Evolutionary conservation across 129 eudicot species (phyloP).

Genomic region (Flaveria robusta): DNA sequence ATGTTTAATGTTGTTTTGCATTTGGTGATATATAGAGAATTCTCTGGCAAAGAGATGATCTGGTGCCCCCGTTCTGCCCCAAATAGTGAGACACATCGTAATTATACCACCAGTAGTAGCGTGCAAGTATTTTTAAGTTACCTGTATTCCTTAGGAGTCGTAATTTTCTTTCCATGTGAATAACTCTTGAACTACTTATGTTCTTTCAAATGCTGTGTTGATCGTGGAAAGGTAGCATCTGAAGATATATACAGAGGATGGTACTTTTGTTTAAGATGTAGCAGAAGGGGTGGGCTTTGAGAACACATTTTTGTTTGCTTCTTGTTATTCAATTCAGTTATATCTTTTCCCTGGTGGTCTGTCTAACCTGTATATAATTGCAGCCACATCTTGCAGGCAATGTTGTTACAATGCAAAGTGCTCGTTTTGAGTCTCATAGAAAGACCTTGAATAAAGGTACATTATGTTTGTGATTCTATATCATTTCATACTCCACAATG

Average conservation of each 20-base stretch:
- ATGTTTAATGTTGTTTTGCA: background rate
- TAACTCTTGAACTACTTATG: background rate
- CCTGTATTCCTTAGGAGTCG: background rate
- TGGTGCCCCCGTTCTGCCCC: constrained; percentile 37
- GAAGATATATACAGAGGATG: constrained; percentile 43
- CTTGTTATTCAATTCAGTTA: no score
- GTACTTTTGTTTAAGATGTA: constrained; percentile 44
- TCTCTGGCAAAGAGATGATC: constrained; percentile 18
- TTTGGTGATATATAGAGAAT: background rate
- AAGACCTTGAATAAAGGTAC: constrained; percentile 42
- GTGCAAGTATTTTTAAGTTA: constrained; percentile 16
- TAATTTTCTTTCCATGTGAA: background rate
- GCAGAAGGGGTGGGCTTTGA: no score
- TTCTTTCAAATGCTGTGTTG: constrained; percentile 25
- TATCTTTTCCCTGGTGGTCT: no score
- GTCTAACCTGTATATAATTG: no score
- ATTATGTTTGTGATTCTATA: background rate
- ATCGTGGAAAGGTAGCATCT: no score
- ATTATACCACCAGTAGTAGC: constrained; percentile 35
- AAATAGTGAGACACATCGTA: constrained; percentile 31
- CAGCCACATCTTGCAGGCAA: constrained; percentile 39
- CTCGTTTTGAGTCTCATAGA: constrained; percentile 33
- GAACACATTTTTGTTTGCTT: background rate
- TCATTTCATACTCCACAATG: background rate
- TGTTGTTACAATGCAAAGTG: constrained; percentile 24